Percentiles rank a stretch among this genome's conserved stretches.
Conservation (phyloP, 345 rosid genomes). For the Viola odorata region DNA sequence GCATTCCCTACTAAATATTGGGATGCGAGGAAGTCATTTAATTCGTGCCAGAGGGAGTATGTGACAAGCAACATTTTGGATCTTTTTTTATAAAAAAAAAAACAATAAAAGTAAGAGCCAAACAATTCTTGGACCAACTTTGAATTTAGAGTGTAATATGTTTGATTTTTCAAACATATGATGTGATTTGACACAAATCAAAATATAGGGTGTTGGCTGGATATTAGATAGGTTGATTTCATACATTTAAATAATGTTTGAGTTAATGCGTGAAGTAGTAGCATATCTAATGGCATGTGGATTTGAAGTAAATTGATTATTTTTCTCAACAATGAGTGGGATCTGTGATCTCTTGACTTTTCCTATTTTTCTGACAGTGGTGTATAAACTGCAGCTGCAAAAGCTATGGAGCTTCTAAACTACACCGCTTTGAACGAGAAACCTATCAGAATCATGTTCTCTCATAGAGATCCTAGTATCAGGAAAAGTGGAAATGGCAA, state of each 20-base stretch:
- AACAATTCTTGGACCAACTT: no score
- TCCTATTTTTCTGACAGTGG: conserved; percentile 22
- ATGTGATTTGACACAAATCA: background rate
- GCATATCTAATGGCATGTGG: background rate
- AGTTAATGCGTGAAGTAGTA: no score
- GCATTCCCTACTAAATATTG: no score
- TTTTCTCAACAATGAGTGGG: background rate
- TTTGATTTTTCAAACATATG: no score
- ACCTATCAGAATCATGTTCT: conserved; percentile 66
- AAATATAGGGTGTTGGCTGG: background rate
- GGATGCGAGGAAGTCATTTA: no score
- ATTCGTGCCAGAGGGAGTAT: no score
- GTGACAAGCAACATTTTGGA: no score
- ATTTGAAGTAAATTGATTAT: background rate
- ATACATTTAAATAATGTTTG: background rate
- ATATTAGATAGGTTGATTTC: no score
- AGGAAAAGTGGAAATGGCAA: conserved; percentile 61
- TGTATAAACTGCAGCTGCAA: conserved; percentile 39
- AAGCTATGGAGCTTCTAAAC: conserved; percentile 40
- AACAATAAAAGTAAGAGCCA: no score
- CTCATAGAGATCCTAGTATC: conserved; percentile 61
- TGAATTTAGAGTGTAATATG: no score
- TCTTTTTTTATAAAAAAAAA: no score
- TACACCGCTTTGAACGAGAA: conserved; percentile 32
- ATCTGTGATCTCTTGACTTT: conserved; percentile 32